Evolutionary conservation across 116 monocot species (phyloP).

Genomic region (Trichopus zeylanicus): DNA sequence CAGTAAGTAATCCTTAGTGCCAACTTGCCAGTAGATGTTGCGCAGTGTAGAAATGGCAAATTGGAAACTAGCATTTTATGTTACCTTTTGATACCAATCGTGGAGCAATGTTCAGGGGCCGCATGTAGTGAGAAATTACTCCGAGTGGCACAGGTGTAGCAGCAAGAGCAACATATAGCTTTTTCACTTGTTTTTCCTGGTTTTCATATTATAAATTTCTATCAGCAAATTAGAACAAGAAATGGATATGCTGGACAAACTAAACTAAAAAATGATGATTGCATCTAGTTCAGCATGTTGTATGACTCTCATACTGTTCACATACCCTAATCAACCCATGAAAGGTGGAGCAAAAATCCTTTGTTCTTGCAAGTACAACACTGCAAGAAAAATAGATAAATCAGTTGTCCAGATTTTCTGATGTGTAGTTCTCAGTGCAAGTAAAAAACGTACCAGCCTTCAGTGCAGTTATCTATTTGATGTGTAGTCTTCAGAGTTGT

Average conservation of each 20-base stretch:
- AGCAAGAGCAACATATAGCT: constrained; percentile 84
- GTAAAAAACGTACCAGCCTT: constrained; percentile 72
- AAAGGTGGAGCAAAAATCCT: constrained; percentile 88
- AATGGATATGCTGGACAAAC: neutral
- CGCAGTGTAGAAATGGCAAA: neutral
- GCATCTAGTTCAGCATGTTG: neutral
- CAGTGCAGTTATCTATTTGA: constrained; percentile 97
- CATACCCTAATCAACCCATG: constrained; percentile 94
- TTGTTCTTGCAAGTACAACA: constrained; percentile 78
- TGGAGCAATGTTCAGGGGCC: constrained; percentile 81
- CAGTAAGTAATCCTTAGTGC: too few species aligned
- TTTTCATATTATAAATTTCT: constrained; percentile 7
- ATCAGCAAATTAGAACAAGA: neutral
- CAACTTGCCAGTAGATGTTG: neutral
- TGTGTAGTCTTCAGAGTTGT: constrained; percentile 76
- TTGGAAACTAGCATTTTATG: neutral
- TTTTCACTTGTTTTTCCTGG: constrained; percentile 87
- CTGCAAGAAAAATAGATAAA: constrained; percentile 32
- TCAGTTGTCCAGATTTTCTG: neutral
- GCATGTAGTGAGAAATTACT: constrained; percentile 90
- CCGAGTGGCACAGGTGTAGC: constrained; percentile 73
- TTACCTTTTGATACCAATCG: constrained; percentile 91
- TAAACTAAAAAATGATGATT: neutral
- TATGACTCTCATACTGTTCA: neutral
- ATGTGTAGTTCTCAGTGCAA: too few species aligned